These are phyloP conservation scores for Elongisporangium prolatum DNA, from an alignment of 352 stramenopile genomes.

Conservation along the genomic window DNA sequence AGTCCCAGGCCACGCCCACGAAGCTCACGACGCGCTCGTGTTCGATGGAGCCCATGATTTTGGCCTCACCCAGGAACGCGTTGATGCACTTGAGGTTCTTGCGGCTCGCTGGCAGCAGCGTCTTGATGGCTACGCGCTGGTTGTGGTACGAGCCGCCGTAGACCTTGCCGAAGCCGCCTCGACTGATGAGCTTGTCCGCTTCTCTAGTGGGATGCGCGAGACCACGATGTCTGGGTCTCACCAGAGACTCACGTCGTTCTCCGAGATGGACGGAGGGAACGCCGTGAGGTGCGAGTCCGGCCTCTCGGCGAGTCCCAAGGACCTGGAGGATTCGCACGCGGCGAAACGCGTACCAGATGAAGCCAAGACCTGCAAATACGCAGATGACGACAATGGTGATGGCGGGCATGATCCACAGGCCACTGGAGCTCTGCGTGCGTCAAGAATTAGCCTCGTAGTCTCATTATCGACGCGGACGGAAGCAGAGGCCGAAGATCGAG, in stretches of 20 bases:
- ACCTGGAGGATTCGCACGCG: no score
- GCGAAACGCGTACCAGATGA: no score
- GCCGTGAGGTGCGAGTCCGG: neutral
- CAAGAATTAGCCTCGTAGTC: no score
- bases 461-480: neutral
- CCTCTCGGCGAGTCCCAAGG: no score
- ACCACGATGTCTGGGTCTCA: constrained; percentile 40
- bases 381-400: neutral
- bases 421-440: neutral
- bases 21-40: constrained; percentile 36
- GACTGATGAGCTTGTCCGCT: constrained; percentile 21
- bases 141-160: constrained; percentile 37
- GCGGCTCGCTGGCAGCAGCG: constrained; percentile 24
- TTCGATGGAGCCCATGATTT: constrained; percentile 36
- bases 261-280: neutral
- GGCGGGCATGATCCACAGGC: neutral
- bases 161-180: constrained; percentile 50
- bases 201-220: constrained; percentile 7
- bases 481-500: neutral
- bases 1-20: constrained; percentile 46
- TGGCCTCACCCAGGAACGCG: constrained; percentile 39
- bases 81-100: constrained; percentile 25
- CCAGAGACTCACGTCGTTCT: constrained; percentile 18
- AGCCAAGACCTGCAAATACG: neutral
- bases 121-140: constrained; percentile 54